Percentiles rank a stretch among this genome's conserved stretches.
These are phyloP conservation scores for Exophiala mesophila DNA, from an alignment of 2,329 filamentous ascomycete genomes.

Conservation along the genomic window DNA sequence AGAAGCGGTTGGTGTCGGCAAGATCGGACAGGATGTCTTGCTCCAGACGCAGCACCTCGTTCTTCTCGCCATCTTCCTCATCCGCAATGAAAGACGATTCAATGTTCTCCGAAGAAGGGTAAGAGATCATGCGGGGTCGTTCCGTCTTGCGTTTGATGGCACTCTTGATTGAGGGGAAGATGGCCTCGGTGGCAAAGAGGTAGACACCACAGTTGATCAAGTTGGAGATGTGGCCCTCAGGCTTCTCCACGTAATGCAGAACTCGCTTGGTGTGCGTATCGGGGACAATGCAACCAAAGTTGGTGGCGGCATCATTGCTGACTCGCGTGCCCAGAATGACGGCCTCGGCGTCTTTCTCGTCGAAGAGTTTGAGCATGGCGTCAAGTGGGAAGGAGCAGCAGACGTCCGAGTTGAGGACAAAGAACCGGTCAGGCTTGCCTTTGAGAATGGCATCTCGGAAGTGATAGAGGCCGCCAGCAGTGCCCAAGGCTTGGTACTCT, in stretches of 20 bases:
- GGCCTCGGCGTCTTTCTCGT: constrained; percentile 92
- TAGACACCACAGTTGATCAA: constrained; percentile 99
- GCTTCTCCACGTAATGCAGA: constrained; percentile 98
- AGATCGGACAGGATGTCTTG: constrained; percentile 95
- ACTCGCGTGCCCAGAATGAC: constrained; percentile 92
- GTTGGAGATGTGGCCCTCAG: constrained; percentile 94
- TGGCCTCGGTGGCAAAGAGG: constrained; percentile 89
- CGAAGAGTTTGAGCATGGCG: constrained; percentile 92
- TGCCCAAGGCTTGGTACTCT: constrained; percentile 94
- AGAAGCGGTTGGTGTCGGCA: constrained; percentile 96
- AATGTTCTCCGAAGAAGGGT: constrained; percentile 91
- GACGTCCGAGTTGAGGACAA: constrained; percentile 96
- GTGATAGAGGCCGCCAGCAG: constrained; percentile 94
- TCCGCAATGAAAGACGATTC: constrained; percentile 64
- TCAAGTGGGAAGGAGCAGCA: constrained; percentile 97
- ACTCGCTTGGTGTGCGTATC: constrained; percentile 92
- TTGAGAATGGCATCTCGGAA: constrained; percentile 99
- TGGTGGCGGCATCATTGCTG: constrained; percentile 81
- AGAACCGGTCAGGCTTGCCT: constrained; percentile 88
- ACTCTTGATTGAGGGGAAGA: constrained; percentile 90
- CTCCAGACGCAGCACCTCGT: constrained; percentile 86
- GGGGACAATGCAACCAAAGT: constrained; percentile 97
- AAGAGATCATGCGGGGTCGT: constrained; percentile 85
- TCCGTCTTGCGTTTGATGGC: constrained; percentile 95
- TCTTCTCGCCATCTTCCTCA: constrained; percentile 70